Evolutionary conservation across 2,329 filamentous ascomycete species (phyloP), one percentile per base, ranked within the genome.

Genomic region (Ascochyta fabae): DNA sequence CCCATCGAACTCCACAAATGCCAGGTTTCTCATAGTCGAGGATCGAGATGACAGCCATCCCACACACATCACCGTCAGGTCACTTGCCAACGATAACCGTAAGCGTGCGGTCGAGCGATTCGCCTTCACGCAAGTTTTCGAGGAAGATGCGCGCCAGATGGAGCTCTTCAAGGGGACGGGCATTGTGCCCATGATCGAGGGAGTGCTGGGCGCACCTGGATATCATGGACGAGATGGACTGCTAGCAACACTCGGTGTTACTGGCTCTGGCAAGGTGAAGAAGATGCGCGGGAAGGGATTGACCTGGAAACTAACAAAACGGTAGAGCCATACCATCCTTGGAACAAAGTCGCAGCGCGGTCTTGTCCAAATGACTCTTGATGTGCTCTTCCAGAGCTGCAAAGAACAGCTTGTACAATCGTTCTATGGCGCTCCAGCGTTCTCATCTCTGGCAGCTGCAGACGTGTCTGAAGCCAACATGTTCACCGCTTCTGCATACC

Each of bases 251-350:
- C 77, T 99, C 54, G 95, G 95, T 15, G 92, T 97, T 39, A 97
- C 94, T 7, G 95, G 95, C 12, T 97, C 93, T 45, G 95, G 95
- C 75, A 99, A 99, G 87, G 94, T 96, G 70, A 41, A 48, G 31
- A 12, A 13, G 3, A 6, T 15, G 3, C 1, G 6, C 10, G 9
- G 12, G 8, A 33, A 12, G 23, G 22, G 6, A 16, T 29, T 43
- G 66, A n/a, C 40, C 50, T 26, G 24, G 10, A 42, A 43, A 19
- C 53, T 68, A 34, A 68, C 29, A 15, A 27, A 15, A 8, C 19
- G n/a, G 23, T 35, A 97, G 94, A 96, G 91, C 60, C 94, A 99
- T 75, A 99, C 95, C 0, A 96, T 98, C 57, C 84, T 99, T 15
- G 95, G 95, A 51, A 96, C 91, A 12, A 89, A 88, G 64, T 86